Evolutionary conservation across 1,139 yeast species (phyloP), one percentile per base, ranked within the genome.

Genomic region (Ogataea hybrid): DNA sequence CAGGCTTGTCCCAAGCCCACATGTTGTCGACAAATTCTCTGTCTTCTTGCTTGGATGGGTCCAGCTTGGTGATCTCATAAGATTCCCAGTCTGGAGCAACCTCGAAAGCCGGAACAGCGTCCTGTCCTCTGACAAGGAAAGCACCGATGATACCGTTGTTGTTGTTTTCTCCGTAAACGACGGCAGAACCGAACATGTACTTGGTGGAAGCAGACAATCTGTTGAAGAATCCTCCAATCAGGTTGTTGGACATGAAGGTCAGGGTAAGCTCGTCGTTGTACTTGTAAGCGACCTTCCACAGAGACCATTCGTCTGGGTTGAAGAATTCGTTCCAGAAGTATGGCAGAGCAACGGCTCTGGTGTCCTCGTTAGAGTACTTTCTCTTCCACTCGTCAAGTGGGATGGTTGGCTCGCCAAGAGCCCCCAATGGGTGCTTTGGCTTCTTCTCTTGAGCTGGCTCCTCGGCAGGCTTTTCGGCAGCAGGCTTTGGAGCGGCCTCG

Each of bases 121-220:
- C 97, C 71, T 92, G 89, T 63, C 99, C 99, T 75, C 97, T 87
- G 64, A 92, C 83, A 63, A 92, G 71, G 77, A 92, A 84, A 66
- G 84, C 95, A 76, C 96, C 97, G 59, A 87, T 75, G 67, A 92
- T 90, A 77, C 97, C 97, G 75, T 90, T 92, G 82, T 84, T 77
- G 85, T 89, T 90, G 89, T 89, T 88, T 76, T 86, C 97, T 71
- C 98, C 98, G 74, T 87, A 90, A 58, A 92, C 97, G 62, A 88
- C 95, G 73, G 84, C 70, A 66, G 82, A 73, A 65, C 98, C 98
- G 69, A 92, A 92, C 79, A 92, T 69, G 81, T 81, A 92, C 76
- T 92, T 92, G 74, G 86, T 76, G 54, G 97, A 90, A 56, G 81
- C 97, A 52, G 81, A 66, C 64, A 92, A 80, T 77, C 98, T 87